Conservation (phyloP, 352 stramenopile species). For the Phytophthora megakarya region DNA sequence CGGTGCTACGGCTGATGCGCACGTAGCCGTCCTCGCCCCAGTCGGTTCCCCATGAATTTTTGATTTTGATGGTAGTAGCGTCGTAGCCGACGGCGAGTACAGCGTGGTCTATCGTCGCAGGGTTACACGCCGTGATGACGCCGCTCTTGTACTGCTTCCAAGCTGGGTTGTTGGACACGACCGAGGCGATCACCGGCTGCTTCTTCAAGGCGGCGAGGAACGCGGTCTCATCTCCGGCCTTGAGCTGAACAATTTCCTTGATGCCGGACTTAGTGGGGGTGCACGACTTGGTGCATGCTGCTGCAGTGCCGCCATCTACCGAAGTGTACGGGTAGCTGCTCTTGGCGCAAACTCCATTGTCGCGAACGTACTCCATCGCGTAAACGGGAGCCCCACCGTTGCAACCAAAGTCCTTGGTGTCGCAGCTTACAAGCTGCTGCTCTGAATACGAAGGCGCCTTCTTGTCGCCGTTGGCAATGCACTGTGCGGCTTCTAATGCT, state of each 20-base stretch:
- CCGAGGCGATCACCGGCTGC: conserved; percentile 94
- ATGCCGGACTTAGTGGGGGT: conserved; percentile 42
- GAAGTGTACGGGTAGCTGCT: conserved; percentile 85
- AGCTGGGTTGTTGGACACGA: conserved; percentile 92
- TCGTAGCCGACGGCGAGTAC: conserved; percentile 96
- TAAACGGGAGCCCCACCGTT: conserved; percentile 90
- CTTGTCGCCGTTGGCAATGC: conserved; percentile 69
- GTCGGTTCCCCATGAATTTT: conserved; percentile 97
- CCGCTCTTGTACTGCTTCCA: conserved; percentile 98
- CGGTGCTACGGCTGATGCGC: conserved; percentile 82
- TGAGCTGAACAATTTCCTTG: conserved; percentile 57
- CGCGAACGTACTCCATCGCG: conserved; percentile 91
- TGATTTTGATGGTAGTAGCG: conserved; percentile 91
- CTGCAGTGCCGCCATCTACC: conserved; percentile 30
- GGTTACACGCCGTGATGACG: conserved; percentile 78
- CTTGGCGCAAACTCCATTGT: conserved; percentile 81
- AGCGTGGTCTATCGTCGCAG: conserved; percentile 95
- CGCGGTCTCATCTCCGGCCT: conserved; percentile 67
- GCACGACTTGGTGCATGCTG: conserved; percentile 42
- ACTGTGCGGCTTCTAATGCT: conserved; percentile 90
- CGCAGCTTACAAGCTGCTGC: conserved; percentile 93
- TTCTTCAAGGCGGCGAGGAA: conserved; percentile 89
- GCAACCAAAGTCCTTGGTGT: conserved; percentile 88
- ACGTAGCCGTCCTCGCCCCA: conserved; percentile 97
- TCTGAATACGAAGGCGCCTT: conserved; percentile 85